phyloP scores from a whole-genome alignment of 148 eudicot genomes.

The Camellia granthamiana region DNA sequence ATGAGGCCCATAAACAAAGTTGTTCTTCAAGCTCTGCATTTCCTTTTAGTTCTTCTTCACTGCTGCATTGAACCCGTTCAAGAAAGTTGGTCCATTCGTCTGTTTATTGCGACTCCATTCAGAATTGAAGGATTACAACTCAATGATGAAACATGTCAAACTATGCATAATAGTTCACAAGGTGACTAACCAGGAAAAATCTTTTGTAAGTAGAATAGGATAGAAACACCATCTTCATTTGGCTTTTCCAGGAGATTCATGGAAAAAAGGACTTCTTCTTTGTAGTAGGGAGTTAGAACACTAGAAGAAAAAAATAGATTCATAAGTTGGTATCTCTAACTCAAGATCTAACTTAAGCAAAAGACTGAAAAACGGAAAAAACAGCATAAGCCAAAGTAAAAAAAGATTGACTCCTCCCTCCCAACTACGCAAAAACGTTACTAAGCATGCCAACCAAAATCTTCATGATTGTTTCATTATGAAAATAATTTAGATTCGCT shows the following conservation, averaged over 20 bases:
- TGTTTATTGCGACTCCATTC: slow-evolving; percentile 3
- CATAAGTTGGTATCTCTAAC: background rate
- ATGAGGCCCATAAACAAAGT: slow-evolving; percentile 51
- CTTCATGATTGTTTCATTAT: too few species aligned
- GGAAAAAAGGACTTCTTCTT: slow-evolving; percentile 42
- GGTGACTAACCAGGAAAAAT: slow-evolving; percentile 36
- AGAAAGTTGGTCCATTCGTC: slow-evolving; percentile 57
- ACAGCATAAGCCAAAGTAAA: too few species aligned
- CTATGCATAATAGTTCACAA: background rate
- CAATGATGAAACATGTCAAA: background rate
- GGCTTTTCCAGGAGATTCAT: slow-evolving; percentile 39
- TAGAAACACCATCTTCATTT: slow-evolving; percentile 49
- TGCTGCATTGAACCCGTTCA: slow-evolving; percentile 36
- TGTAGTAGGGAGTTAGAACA: slow-evolving; percentile 45
- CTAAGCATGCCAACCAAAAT: too few species aligned
- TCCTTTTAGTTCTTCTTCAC: slow-evolving; percentile 22
- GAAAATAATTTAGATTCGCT: too few species aligned
- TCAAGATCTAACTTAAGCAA: background rate
- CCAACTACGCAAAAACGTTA: too few species aligned
- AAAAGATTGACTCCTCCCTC: too few species aligned
- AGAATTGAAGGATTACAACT: background rate
- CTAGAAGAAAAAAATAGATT: slow-evolving; percentile 14
- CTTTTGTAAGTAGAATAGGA: slow-evolving; percentile 36
- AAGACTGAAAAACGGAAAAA: too few species aligned
- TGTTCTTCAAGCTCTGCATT: slow-evolving; percentile 23